These are phyloP conservation scores for Rubroshorea leprosula DNA, from an alignment of 345 rosid species.

Conservation along the genomic window DNA sequence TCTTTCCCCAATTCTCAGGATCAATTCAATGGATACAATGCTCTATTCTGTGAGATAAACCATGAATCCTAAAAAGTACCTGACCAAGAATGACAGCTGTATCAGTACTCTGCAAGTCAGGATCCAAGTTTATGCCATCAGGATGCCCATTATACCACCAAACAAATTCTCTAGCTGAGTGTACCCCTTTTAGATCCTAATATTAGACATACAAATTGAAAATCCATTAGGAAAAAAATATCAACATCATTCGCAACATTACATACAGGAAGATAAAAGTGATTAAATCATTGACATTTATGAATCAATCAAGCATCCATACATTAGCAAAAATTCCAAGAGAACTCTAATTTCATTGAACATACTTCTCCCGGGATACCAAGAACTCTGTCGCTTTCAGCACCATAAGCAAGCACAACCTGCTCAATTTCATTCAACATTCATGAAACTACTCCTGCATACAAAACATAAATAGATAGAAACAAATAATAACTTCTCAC, in stretches of 20 bases:
- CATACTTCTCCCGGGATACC: conserved; percentile 86
- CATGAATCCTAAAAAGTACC: conserved; percentile 31
- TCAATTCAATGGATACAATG: not conserved
- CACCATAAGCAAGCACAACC: conserved; percentile 97
- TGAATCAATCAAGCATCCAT: not conserved
- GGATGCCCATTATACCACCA: conserved; percentile 99
- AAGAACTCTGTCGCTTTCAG: conserved; percentile 85
- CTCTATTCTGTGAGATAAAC: too few relatives aligned
- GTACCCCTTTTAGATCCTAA: conserved; percentile 61
- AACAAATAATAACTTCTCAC: conserved; percentile 26
- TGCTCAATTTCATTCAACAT: conserved; percentile 24
- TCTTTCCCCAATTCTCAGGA: too few relatives aligned
- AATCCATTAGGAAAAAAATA: not conserved
- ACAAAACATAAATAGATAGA: not conserved
- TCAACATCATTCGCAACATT: too few relatives aligned
- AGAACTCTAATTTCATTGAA: not conserved
- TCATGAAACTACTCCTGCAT: not conserved
- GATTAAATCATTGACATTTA: not conserved
- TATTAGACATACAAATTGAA: not conserved
- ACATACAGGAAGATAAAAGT: not conserved
- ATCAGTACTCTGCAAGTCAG: conserved; percentile 64
- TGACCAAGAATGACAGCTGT: conserved; percentile 83
- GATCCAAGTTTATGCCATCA: conserved; percentile 53
- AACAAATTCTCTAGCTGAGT: conserved; percentile 91
- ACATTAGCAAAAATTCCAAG: not conserved